Evolutionary conservation across 2,329 filamentous ascomycete species (phyloP), one percentile per base, ranked within the genome.

Genomic region (Talaromyces piceae): DNA sequence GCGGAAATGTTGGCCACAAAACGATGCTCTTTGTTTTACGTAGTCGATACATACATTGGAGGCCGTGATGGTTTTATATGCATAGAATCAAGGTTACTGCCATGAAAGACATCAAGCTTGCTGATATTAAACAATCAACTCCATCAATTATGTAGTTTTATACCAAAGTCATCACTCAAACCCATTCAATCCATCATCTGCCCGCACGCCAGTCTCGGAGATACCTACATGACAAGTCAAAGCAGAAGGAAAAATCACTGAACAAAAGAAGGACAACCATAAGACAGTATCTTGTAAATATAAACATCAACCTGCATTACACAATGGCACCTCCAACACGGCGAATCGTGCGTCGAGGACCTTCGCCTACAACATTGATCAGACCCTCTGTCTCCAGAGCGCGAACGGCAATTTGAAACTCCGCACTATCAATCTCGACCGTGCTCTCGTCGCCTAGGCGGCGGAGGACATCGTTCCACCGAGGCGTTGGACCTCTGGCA

Each of bases 331-430:
- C 79, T 18, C 75, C 87, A 41, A 95, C 81, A 61, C 90, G 82
- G 63, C 91, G 82, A 47, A 98, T 84, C 57, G 74, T 88, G 72
- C 84, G 88, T 70, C 91, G 83, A 16, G 86, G 79, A 3, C 93
- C 93, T 61, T 97, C 91, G 0, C 93, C 93, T 28, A 79, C 77
- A 16, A 97, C 76, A 70, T 87, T 87, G 52, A 96, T 77, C 27
- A 81, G 74, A 0, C 91, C 93, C 72, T 97, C 93, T 57, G 86
- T 81, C 75, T 98, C 91, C 53, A 97, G 73, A 9, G 78, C 75
- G 57, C 86, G 77, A 67, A 97, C 80, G 11, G 84, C 86, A 68
- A 96, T 91, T 11, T 81, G 80, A 66, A 98, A 93, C 67, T 97
- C 91, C 8, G 77, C 72, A 33, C 81, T 77, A 62, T 96, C 91